phyloP scores from a whole-genome alignment of 192 early-diverging fungal genomes.

The Chytriomyces hyalinus region DNA sequence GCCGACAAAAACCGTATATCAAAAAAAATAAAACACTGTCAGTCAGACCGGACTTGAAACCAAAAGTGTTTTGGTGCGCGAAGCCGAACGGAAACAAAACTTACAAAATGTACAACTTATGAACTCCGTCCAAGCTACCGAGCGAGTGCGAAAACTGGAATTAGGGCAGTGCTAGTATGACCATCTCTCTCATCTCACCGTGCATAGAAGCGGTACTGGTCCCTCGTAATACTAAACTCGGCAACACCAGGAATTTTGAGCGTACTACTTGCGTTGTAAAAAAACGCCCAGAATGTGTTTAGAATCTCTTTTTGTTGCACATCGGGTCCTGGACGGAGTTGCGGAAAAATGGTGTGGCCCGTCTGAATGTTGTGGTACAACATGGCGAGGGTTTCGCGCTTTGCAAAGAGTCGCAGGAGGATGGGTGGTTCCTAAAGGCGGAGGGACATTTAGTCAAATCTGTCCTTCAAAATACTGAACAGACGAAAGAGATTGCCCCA shows the following conservation, averaged over 20 bases:
- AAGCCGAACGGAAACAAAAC: neutral
- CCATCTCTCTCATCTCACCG: constrained; percentile 32
- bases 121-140: constrained; percentile 55
- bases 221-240: constrained; percentile 54
- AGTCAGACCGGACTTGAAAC: too few relatives aligned
- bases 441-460: constrained; percentile 11
- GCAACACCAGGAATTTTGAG: constrained; percentile 55
- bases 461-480: constrained; percentile 17
- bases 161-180: constrained; percentile 9
- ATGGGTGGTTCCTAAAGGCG: constrained; percentile 59
- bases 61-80: too few relatives aligned
- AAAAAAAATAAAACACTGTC: constrained; percentile 5
- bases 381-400: constrained; percentile 66
- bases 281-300: constrained; percentile 60
- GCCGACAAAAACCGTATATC: neutral
- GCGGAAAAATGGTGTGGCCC: constrained; percentile 62
- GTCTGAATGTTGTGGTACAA: constrained; percentile 69
- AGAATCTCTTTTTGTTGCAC: constrained; percentile 65
- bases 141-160: neutral
- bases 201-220: constrained; percentile 59
- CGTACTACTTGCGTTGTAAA: constrained; percentile 53
- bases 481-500: constrained; percentile 10
- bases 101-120: constrained; percentile 59
- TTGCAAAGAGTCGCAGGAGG: constrained; percentile 64
- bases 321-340: constrained; percentile 63